These are phyloP conservation scores for Ambispora gerdemannii DNA, from an alignment of 192 early-diverging fungal genomes.

Conservation along the genomic window DNA sequence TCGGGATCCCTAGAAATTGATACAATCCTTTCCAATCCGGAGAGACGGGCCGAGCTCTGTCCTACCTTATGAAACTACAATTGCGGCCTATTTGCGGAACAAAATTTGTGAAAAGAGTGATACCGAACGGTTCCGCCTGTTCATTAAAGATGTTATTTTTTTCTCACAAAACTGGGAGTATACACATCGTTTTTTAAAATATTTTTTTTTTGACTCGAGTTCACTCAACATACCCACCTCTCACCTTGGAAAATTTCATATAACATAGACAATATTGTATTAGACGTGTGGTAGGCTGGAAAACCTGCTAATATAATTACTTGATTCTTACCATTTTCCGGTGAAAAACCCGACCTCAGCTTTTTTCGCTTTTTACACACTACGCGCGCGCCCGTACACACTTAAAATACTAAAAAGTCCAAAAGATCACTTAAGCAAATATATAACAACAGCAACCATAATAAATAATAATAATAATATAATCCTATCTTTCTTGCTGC, in stretches of 20 bases:
- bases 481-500: too few species aligned
- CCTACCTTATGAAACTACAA: slow-evolving; percentile 10
- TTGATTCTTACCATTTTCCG: too few species aligned
- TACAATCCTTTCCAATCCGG: slow-evolving; percentile 25
- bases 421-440: too few species aligned
- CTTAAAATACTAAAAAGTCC: not conserved
- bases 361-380: not conserved
- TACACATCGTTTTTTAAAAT: not conserved
- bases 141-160: slow-evolving; percentile 1
- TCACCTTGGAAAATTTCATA: slow-evolving; percentile 4
- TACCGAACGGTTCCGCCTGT: slow-evolving; percentile 22
- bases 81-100: not conserved
- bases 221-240: not conserved
- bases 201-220: slow-evolving; percentile 8
- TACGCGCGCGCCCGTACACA: not conserved
- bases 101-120: not conserved
- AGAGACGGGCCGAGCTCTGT: slow-evolving; percentile 26
- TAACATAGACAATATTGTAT: slow-evolving; percentile 12
- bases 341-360: slow-evolving; percentile 7
- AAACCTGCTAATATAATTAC: slow-evolving; percentile 11
- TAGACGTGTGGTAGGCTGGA: slow-evolving; percentile 18
- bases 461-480: too few species aligned
- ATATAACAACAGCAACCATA: too few species aligned
- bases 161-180: slow-evolving; percentile 4
- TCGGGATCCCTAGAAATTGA: not conserved